phyloP scores from a whole-genome alignment of 306 rosid species.

The Rosa multiflora region DNA sequence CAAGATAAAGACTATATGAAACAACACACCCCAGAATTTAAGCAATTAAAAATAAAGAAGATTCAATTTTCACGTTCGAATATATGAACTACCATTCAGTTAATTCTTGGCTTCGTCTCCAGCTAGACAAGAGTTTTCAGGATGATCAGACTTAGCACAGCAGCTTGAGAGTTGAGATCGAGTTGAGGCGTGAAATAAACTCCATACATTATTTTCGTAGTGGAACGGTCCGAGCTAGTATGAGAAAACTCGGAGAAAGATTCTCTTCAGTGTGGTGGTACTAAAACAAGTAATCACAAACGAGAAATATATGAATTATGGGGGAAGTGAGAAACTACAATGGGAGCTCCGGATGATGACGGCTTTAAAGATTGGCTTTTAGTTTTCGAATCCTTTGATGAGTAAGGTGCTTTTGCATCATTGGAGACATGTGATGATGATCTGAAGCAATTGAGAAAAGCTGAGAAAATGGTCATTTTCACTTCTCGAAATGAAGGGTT shows the following conservation, averaged over 20 bases:
- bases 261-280: neutral
- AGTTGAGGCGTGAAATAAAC: too few relatives aligned
- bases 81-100: too few relatives aligned
- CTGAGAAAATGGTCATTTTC: neutral
- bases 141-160: too few relatives aligned
- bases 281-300: neutral
- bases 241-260: neutral
- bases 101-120: too few relatives aligned
- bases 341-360: conserved; percentile 14
- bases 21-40: too few relatives aligned
- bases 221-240: too few relatives aligned
- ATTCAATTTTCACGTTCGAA: too few relatives aligned
- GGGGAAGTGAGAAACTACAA: conserved; percentile 18
- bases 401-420: neutral
- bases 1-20: too few relatives aligned
- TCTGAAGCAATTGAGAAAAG: neutral
- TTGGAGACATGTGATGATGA: neutral
- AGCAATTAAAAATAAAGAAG: too few relatives aligned
- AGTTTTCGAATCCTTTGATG: neutral
- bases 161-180: too few relatives aligned
- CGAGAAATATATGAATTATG: conserved; percentile 16
- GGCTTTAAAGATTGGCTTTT: neutral
- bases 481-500: neutral
- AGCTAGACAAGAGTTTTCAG: too few relatives aligned
- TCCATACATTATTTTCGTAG: too few relatives aligned